Conservation (phyloP, 768 basidiomycete genomes). For the Collybiopsis luxurians region DNA sequence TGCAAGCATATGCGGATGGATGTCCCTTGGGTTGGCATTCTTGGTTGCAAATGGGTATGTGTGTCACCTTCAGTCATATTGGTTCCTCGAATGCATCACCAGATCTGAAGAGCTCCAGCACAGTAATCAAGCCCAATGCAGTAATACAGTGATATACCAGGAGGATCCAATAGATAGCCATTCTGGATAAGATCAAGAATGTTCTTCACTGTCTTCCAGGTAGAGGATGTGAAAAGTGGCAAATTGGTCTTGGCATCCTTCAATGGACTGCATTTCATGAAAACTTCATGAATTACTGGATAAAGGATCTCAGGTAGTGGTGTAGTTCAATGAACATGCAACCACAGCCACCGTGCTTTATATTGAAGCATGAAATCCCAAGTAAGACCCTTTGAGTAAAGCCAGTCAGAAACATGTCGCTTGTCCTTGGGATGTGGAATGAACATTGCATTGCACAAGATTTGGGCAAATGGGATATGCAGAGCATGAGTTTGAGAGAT, state of each 20-base stretch:
- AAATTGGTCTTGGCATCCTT: too few relatives aligned
- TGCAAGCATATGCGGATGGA: slow-evolving; percentile 7
- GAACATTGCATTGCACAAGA: slow-evolving; percentile 19
- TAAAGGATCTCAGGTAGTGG: slow-evolving; percentile 14
- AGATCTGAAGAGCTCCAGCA: slow-evolving; percentile 9
- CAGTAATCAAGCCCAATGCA: slow-evolving; percentile 5
- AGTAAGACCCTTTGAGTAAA: neutral
- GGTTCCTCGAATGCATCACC: slow-evolving; percentile 12
- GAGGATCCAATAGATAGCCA: slow-evolving; percentile 16
- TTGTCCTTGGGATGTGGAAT: too few relatives aligned
- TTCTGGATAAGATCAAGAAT: slow-evolving; percentile 7
- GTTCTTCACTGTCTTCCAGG: slow-evolving; percentile 10
- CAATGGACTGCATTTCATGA: slow-evolving; percentile 10
- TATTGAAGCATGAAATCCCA: slow-evolving; percentile 5
- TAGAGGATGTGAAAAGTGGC: slow-evolving; percentile 9
- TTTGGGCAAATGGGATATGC: slow-evolving; percentile 15
- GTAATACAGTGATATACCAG: slow-evolving; percentile 7
- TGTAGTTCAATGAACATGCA: neutral
- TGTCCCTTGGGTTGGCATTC: slow-evolving; percentile 5
- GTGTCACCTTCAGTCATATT: slow-evolving; percentile 15
- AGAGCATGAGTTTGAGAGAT: slow-evolving; percentile 23
- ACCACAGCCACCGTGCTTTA: slow-evolving; percentile 9
- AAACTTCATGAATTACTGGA: slow-evolving; percentile 8
- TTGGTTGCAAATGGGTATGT: slow-evolving; percentile 7
- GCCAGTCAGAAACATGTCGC: neutral